Conservation (phyloP, 306 rosid species). For the Medicago truncatula region MtrunA17r5.0-ANR NC_053046.1:5724501-5725000, state of each 20-base stretch:
- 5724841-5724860: too few relatives aligned
- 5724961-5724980: conserved; percentile 22
- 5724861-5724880: too few relatives aligned
- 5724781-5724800: not conserved
- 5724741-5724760: conserved; percentile 26
- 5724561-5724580: conserved; percentile 59
- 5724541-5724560: conserved; percentile 86
- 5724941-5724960: conserved; percentile 12
- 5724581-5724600: conserved; percentile 50
- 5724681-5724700: conserved; percentile 42
- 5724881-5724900: too few relatives aligned
- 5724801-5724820: not conserved
- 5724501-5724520: conserved; percentile 22
- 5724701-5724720: conserved; percentile 41
- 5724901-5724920: too few relatives aligned
- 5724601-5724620: conserved; percentile 72
- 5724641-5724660: conserved; percentile 90
- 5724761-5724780: conserved; percentile 18
- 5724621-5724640: conserved; percentile 94
- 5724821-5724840: too few relatives aligned
- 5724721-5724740: conserved; percentile 16
- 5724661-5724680: conserved; percentile 98
- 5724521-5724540: conserved; percentile 49
- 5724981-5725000: conserved; percentile 19
- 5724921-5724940: conserved; percentile 2